Evolutionary conservation across 2,329 filamentous ascomycete genomes (phyloP).

Genomic region (Cladophialophora bantiana): DNA sequence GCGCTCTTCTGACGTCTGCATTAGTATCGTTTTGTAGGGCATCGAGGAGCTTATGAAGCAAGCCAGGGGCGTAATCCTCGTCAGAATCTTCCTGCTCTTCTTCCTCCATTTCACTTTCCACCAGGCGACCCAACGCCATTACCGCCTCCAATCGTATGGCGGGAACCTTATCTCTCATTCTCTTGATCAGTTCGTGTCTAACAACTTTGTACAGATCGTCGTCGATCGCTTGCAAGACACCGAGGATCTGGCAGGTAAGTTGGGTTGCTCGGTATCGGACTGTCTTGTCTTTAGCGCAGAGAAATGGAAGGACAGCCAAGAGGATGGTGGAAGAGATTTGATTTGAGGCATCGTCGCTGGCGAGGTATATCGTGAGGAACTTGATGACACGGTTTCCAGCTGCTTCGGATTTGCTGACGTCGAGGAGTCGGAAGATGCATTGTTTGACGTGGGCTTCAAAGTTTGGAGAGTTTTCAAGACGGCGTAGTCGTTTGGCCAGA

Average conservation of each 20-base stretch:
- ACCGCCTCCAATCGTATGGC: conserved; percentile 92
- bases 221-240: conserved; percentile 89
- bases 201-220: conserved; percentile 88
- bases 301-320: conserved; percentile 70
- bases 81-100: conserved; percentile 66
- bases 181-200: conserved; percentile 77
- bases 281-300: conserved; percentile 88
- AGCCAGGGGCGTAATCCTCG: conserved; percentile 67
- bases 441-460: conserved; percentile 87
- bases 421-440: conserved; percentile 81
- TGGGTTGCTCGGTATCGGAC: conserved; percentile 90
- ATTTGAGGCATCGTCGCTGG: conserved; percentile 83
- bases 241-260: conserved; percentile 87
- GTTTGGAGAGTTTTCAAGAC: conserved; percentile 74
- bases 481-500: conserved; percentile 82
- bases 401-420: conserved; percentile 88
- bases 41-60: conserved; percentile 83
- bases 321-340: conserved; percentile 75
- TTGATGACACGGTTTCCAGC: conserved; percentile 85
- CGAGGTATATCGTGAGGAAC: conserved; percentile 87
- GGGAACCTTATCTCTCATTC: conserved; percentile 91
- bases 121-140: conserved; percentile 83
- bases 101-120: conserved; percentile 72
- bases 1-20: conserved; percentile 86
- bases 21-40: conserved; percentile 93